A percentile compares a stretch with the other conserved stretches of the same genome.
Evolutionary conservation across 2,329 filamentous ascomycete species (phyloP).

Genomic region (Aspergillus sp.): DNA sequence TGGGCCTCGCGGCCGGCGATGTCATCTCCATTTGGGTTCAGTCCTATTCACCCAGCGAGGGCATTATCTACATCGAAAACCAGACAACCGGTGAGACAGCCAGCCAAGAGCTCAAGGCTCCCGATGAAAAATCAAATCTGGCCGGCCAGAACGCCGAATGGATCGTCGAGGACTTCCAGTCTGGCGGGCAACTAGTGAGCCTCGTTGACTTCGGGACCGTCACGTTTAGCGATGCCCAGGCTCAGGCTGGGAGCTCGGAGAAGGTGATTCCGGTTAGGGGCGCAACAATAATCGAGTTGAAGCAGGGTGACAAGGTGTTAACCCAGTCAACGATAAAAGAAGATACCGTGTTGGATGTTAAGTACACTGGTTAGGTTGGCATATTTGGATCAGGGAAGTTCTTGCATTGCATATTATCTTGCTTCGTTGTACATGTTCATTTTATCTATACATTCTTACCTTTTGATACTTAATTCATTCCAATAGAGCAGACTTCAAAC

Average conservation of each 20-base stretch:
- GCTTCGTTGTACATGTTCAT: not conserved
- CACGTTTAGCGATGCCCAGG: conserved; percentile 27
- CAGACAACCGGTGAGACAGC: conserved; percentile 45
- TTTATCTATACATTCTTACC: too few relatives aligned
- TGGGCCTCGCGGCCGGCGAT: conserved; percentile 41
- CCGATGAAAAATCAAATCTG: conserved; percentile 35
- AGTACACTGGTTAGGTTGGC: conserved; percentile 7
- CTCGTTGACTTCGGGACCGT: conserved; percentile 44
- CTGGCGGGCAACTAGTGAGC: conserved; percentile 31
- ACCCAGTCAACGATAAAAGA: conserved; percentile 20
- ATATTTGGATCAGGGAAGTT: not conserved
- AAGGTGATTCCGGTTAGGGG: conserved; percentile 23
- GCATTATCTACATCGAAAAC: conserved; percentile 46
- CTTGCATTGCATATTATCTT: not conserved
- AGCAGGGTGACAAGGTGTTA: conserved; percentile 34
- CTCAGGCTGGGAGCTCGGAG: conserved; percentile 13
- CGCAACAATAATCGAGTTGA: conserved; percentile 41
- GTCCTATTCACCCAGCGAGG: conserved; percentile 32
- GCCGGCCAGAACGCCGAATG: conserved; percentile 54
- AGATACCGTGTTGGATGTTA: conserved; percentile 20
- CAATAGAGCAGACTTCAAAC: not conserved
- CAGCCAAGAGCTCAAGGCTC: conserved; percentile 43
- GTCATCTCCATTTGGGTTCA: conserved; percentile 36
- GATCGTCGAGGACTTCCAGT: conserved; percentile 44
- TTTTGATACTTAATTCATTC: too few relatives aligned